Percentiles rank a stretch among this genome's conserved stretches.
phyloP scores from a whole-genome alignment of 805 yeast species.

The Alloascoidea africana region DNA sequence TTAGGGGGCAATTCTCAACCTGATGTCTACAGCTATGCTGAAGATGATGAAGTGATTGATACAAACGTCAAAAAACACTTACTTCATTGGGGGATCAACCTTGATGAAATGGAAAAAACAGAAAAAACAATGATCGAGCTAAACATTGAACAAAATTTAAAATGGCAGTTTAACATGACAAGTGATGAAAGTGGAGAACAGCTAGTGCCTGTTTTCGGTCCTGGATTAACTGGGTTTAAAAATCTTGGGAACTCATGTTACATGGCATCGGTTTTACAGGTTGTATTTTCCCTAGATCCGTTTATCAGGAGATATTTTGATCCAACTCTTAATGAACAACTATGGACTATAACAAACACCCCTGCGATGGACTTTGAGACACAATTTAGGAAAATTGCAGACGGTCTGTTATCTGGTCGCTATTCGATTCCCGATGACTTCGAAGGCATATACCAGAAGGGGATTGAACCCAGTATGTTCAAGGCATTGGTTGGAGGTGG shows the following conservation, averaged over 20 bases:
- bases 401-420: constrained; percentile 64
- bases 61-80: constrained; percentile 36
- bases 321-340: background rate
- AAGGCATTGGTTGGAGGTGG: constrained; percentile 63
- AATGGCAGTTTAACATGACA: constrained; percentile 83
- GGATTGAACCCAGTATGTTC: constrained; percentile 64
- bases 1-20: constrained; percentile 18
- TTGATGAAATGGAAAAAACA: constrained; percentile 40
- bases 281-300: constrained; percentile 30
- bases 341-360: constrained; percentile 13
- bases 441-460: constrained; percentile 39
- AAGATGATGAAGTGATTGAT: constrained; percentile 81
- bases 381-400: constrained; percentile 66
- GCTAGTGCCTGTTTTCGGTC: constrained; percentile 54
- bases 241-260: constrained; percentile 93
- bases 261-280: constrained; percentile 66
- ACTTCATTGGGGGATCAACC: constrained; percentile 52
- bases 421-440: constrained; percentile 42
- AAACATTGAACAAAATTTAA: constrained; percentile 83
- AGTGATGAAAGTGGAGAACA: constrained; percentile 47
- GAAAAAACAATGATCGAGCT: constrained; percentile 83
- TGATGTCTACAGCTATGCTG: constrained; percentile 78
- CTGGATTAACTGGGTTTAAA: constrained; percentile 68
- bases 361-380: constrained; percentile 56
- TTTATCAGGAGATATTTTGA: constrained; percentile 17